Evolutionary conservation across 257 asterid species (phyloP), one percentile per base, ranked within the genome.

Genomic region (Ilex asprella): DNA sequence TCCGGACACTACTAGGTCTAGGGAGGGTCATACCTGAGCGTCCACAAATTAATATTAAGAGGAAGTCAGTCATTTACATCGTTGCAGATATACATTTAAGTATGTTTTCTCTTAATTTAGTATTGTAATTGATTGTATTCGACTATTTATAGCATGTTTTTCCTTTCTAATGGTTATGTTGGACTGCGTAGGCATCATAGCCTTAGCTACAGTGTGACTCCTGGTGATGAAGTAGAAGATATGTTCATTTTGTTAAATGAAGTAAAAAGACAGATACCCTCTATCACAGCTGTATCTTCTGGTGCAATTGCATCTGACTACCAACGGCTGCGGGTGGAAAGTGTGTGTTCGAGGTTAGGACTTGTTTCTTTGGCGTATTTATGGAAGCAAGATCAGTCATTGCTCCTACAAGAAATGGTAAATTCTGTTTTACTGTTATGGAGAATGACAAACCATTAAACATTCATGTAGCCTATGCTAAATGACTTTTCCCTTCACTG

Each of bases 211-310:
- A 79, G 73, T 29, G 65, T 77, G 79, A 92, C 99, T 58, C 89
- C 94, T 68, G 97, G 99, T 54, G 99, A 92, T 82, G 99, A 92
- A 79, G 97, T 92, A 68, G 99, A 92, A 83, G 99, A 92, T 75
- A 83, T 92, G 99, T 75, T 85, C 55, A 67, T 86, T 75, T 84
- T 92, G 66, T 76, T 92, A 73, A 81, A 78, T 64, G 99, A 92
- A 82, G 96, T 92, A 57, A 83, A 92, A 80, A 68, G 75, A 59
- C 81, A 82, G 74, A 83, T 92, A 67, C 97, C 97, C 39, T 82
- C 93, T 64, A 77, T 89, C 56, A 71, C 84, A 8, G 97, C 96
- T 47, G 99, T 92, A 57, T 86, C 91, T 54, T 87, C 96, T 60
- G 99, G 99, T 66, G 99, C 99, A 60, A 89, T 92, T 73, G 99